These are phyloP conservation scores for Monilinia vaccinii-corymbosi DNA, from an alignment of 2,329 filamentous ascomycete genomes.

Conservation along the genomic window DNA sequence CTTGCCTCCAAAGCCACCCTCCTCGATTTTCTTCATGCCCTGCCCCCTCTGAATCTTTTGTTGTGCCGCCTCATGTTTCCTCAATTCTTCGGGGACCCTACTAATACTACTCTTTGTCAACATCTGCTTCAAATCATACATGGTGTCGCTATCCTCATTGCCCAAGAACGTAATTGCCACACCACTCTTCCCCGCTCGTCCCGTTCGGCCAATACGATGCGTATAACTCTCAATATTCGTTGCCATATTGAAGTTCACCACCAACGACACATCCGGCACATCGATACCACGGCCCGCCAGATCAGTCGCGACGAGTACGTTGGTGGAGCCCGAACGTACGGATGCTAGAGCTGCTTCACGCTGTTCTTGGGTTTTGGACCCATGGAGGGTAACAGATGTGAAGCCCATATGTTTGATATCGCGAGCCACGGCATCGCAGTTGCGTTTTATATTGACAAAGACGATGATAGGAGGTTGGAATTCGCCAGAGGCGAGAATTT, in stretches of 20 bases:
- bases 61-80: slow-evolving; percentile 85
- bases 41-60: slow-evolving; percentile 54
- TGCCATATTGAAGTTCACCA: slow-evolving; percentile 99
- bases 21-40: slow-evolving; percentile 39
- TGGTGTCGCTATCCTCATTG: slow-evolving; percentile 76
- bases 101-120: slow-evolving; percentile 82
- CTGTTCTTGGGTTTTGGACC: slow-evolving; percentile 95
- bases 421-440: slow-evolving; percentile 88
- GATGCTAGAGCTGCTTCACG: slow-evolving; percentile 83
- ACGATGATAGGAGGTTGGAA: slow-evolving; percentile 91
- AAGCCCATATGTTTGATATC: slow-evolving; percentile 95
- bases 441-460: slow-evolving; percentile 99
- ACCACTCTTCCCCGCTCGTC: slow-evolving; percentile 94
- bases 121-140: slow-evolving; percentile 96
- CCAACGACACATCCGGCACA: slow-evolving; percentile 84
- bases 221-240: slow-evolving; percentile 89
- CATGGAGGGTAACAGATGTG: slow-evolving; percentile 82
- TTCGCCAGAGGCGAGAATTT: slow-evolving; percentile 73
- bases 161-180: slow-evolving; percentile 93
- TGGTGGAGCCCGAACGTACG: slow-evolving; percentile 69
- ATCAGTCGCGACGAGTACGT: slow-evolving; percentile 92
- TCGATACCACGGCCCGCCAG: slow-evolving; percentile 96
- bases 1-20: slow-evolving; percentile 31
- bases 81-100: slow-evolving; percentile 82
- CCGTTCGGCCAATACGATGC: slow-evolving; percentile 91